phyloP scores from a whole-genome alignment of 1,139 yeast genomes.

The Zygoascus sp. region DNA sequence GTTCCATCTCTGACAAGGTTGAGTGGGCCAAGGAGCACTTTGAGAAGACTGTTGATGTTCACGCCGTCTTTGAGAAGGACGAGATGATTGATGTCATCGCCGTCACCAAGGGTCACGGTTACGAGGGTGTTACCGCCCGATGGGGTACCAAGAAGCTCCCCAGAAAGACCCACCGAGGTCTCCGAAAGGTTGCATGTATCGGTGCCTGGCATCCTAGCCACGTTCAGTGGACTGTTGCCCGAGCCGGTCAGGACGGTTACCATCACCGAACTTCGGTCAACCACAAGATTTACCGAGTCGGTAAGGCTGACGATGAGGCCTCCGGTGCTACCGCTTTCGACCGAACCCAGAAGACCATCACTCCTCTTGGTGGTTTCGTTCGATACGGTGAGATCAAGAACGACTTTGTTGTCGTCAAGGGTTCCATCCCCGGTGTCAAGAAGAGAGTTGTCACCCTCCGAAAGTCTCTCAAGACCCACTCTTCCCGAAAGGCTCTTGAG shows the following conservation, averaged over 20 bases:
- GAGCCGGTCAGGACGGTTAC: slow-evolving; percentile 99
- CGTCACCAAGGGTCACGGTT: slow-evolving; percentile 99
- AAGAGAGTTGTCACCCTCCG: slow-evolving; percentile 99
- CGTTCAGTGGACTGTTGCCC: slow-evolving; percentile 99
- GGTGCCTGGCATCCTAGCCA: slow-evolving; percentile 99
- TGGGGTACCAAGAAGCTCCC: slow-evolving; percentile 99
- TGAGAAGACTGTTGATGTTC: slow-evolving; percentile 96
- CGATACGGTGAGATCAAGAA: slow-evolving; percentile 98
- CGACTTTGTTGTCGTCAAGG: slow-evolving; percentile 96
- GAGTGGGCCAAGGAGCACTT: slow-evolving; percentile 99
- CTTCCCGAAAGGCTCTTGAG: slow-evolving; percentile 97
- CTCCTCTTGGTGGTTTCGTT: slow-evolving; percentile 99
- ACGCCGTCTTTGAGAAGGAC: slow-evolving; percentile 95
- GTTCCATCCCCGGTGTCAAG: slow-evolving; percentile 99
- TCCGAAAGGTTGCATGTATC: slow-evolving; percentile 99
- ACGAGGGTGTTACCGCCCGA: slow-evolving; percentile 99
- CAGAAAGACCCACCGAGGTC: slow-evolving; percentile 99
- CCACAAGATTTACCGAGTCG: slow-evolving; percentile 99
- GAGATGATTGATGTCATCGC: slow-evolving; percentile 98
- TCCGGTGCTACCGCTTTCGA: slow-evolving; percentile 96
- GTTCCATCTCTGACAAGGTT: slow-evolving; percentile 95
- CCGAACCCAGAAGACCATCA: slow-evolving; percentile 99
- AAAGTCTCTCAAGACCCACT: slow-evolving; percentile 97
- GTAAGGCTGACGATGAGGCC: slow-evolving; percentile 91
- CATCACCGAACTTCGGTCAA: slow-evolving; percentile 99